These are phyloP conservation scores for Arthrobotrys musiformis DNA, from an alignment of 2,329 filamentous ascomycete genomes.

Conservation along the genomic window DNA sequence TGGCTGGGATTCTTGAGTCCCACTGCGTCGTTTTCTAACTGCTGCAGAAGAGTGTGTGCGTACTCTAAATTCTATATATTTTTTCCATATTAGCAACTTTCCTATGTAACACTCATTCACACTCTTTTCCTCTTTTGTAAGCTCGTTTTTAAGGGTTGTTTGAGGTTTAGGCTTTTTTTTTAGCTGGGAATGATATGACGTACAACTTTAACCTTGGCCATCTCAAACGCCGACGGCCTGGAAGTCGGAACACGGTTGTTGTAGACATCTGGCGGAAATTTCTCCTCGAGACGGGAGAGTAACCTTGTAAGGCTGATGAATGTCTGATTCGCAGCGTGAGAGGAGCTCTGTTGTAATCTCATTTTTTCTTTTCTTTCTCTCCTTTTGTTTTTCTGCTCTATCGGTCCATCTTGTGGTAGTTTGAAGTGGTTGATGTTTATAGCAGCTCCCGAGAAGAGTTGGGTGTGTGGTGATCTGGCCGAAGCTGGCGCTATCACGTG, in stretches of 20 bases:
- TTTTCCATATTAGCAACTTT: too few relatives aligned
- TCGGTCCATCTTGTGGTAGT: conserved; percentile 18
- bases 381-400: background rate
- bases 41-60: conserved; percentile 36
- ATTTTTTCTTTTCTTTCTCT: conserved; percentile 20
- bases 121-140: background rate
- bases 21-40: conserved; percentile 30
- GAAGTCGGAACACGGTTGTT: conserved; percentile 25
- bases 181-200: conserved; percentile 35
- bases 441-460: conserved; percentile 15
- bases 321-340: conserved; percentile 24
- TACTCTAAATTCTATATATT: conserved; percentile 52
- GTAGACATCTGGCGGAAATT: conserved; percentile 36
- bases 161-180: background rate
- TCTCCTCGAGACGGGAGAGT: conserved; percentile 48
- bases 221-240: conserved; percentile 52
- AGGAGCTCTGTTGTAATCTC: conserved; percentile 52
- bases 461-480: conserved; percentile 54
- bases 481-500: too few relatives aligned
- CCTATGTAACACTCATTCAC: too few relatives aligned
- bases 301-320: conserved; percentile 49
- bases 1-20: conserved; percentile 42
- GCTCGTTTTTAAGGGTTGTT: too few relatives aligned
- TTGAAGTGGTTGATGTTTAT: conserved; percentile 24
- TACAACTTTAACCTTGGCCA: conserved; percentile 53